Evolutionary conservation across 352 stramenopile genomes (phyloP), one percentile per base, ranked within the genome.

Genomic region (Phytophthora multivora): DNA sequence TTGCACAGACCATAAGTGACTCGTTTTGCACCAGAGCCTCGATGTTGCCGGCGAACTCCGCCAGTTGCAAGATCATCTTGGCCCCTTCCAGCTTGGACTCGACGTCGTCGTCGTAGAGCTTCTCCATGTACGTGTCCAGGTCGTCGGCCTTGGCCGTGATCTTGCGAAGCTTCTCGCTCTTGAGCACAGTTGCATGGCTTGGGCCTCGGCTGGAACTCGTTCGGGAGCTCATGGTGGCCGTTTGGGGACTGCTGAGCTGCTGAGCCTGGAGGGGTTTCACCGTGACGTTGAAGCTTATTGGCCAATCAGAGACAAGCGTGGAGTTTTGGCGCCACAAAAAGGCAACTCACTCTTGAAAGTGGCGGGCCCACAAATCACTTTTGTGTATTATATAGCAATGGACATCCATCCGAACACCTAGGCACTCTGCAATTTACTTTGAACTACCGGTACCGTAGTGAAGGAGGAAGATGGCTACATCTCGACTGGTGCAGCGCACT

Each of bases 1-100:
- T 30, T 48, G 4, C 16, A 65, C 55, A 9, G 31, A 92, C 93
- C 89, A 98, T 98, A 16, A 99, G 81, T 38, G 95, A 83, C 31
- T 98, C 86, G 61, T 98, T 96, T 68, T 98, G 86, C 33, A 98
- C 89, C 21, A 99, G 80, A 33, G 86, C 69, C 51, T 98, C 92
- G 25, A 98, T 91, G 61, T 97, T 97, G 21, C 79, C 87, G 0
- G 92, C 88, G 54, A 95, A 88, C 55, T 92, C 76, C 6, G 93
- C 93, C 8, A 98, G 73, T 36, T 97, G 79, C 43, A 98, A 64
- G 49, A 98, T 98, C 75, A 96, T 93, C 49, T 88, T 95, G 40
- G 91, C 94, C 6, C 93, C 92, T 8, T 94, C 85, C 50, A 91
- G 66, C 31, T 92, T 94, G 42, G 83, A 89, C 69, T 95, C 83